These are phyloP conservation scores for Tetrapyrgos nigripes DNA, from an alignment of 1,284 basidiomycete genomes.

Conservation along the genomic window DNA sequence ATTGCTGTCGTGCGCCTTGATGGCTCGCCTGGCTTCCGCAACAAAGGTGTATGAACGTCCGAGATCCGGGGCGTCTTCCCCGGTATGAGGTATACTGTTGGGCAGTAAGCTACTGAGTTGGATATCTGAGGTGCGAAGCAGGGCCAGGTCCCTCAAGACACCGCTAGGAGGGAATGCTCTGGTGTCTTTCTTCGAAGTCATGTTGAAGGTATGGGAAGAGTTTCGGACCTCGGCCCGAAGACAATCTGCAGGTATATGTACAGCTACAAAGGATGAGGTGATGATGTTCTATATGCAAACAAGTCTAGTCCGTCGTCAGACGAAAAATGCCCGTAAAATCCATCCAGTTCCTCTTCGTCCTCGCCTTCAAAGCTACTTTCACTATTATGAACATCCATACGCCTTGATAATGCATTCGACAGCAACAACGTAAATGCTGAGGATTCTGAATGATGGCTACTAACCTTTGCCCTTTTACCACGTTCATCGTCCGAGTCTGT, in stretches of 20 bases:
- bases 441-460: neutral
- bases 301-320: conserved; percentile 20
- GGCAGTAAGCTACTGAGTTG: conserved; percentile 55
- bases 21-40: conserved; percentile 55
- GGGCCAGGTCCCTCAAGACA: conserved; percentile 74
- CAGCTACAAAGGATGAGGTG: neutral
- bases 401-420: conserved; percentile 49
- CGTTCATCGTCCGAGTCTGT: conserved; percentile 10
- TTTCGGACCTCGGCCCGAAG: neutral
- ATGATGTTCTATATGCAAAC: conserved; percentile 9
- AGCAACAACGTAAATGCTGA: conserved; percentile 50
- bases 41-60: conserved; percentile 61
- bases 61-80: conserved; percentile 42
- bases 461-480: conserved; percentile 13
- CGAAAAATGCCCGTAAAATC: conserved; percentile 21
- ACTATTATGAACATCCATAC: conserved; percentile 42
- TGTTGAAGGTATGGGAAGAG: neutral
- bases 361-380: neutral
- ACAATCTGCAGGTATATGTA: neutral
- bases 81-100: conserved; percentile 17
- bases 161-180: conserved; percentile 64
- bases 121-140: conserved; percentile 65
- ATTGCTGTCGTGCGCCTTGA: conserved; percentile 59
- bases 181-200: conserved; percentile 27
- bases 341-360: neutral